Base-by-base conservation (phyloP, 345 rosid species). In the Melastoma malabathricum region DNA sequence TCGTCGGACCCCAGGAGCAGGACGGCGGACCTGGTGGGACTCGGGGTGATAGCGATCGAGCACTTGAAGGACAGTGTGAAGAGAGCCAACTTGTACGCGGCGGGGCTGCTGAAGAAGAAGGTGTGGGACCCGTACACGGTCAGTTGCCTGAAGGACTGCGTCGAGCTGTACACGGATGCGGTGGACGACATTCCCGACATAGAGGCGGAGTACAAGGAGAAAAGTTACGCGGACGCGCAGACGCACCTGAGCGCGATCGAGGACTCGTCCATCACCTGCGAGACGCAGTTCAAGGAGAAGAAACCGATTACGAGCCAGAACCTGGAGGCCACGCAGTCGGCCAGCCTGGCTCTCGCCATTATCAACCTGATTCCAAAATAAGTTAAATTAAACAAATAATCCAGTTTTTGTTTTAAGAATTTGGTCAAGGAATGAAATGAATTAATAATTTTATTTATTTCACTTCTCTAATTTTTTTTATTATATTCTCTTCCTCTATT, bases 211-310 rank as follows among this genome's bases (percentile, higher is more conserved):
- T 69, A 75, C 51, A 17, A 73, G 60, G 47, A 29, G 7, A 69
- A 61, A 25, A 62, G 62, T 39, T 71, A 59, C 44, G 61, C 20
- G n/a, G 43, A 51, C 8, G 54, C 6, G 10, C 43, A 29, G 54
- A n/a, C 0, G 14, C 1, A 0, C 4, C 9, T 29, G 54, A 10
- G 15, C 43, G 6, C 15, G 5, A 43, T 51, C 10, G 34, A 64
- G 19, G 77, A 66, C 44, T 75, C 72, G 34, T 9, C 83, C 19
- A 44, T 68, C 0, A 77, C 82, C 14, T 83, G 86, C 52, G 82
- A 77, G 59, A 77, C 68, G 46, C 86, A 79, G 29, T 83, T 83
- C 68, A 43, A 52, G 17, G 84, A 79, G 8, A 61, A 58, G 52
- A 9, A 55, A 47, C 84, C 80, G 4, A 50, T 83, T 15, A 71